phyloP scores from a whole-genome alignment of 257 asterid species.

The Solanum boliviense region DNA sequence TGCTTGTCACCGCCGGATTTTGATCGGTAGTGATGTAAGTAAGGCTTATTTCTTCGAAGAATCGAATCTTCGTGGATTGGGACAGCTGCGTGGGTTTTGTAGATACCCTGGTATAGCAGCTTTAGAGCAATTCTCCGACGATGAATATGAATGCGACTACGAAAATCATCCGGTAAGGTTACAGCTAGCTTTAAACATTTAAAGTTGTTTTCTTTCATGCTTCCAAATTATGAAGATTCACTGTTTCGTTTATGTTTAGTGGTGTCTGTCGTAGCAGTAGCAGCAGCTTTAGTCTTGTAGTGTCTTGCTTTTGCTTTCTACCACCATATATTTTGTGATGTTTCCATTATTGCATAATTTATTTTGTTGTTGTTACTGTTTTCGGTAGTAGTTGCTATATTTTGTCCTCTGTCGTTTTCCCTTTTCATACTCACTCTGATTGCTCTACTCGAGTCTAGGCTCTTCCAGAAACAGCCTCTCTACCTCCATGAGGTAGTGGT shows the following conservation, averaged over 20 bases:
- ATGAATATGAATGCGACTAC: conserved; percentile 89
- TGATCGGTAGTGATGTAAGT: neutral
- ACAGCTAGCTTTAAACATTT: neutral
- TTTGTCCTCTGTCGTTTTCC: neutral
- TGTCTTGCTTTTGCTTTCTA: neutral
- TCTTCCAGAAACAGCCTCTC: neutral
- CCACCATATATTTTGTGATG: neutral
- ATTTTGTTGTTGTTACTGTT: neutral
- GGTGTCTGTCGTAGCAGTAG: neutral
- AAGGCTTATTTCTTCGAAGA: neutral
- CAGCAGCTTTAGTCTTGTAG: neutral
- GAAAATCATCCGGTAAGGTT: conserved; percentile 44
- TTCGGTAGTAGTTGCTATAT: neutral
- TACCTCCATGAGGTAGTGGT: neutral
- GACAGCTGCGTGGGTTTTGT: conserved; percentile 30
- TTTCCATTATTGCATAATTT: neutral
- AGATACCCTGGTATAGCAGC: conserved; percentile 29
- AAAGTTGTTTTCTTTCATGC: neutral
- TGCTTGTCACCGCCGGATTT: neutral
- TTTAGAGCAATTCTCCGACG: conserved; percentile 85
- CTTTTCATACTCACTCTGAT: neutral
- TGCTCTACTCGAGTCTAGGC: neutral
- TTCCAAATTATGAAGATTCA: neutral
- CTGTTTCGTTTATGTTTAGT: too few species aligned
- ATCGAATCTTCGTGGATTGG: neutral